Evolutionary conservation across 179 eudicot species (phyloP), one percentile per base, ranked within the genome.

Genomic region (Camellia oleifera): DNA sequence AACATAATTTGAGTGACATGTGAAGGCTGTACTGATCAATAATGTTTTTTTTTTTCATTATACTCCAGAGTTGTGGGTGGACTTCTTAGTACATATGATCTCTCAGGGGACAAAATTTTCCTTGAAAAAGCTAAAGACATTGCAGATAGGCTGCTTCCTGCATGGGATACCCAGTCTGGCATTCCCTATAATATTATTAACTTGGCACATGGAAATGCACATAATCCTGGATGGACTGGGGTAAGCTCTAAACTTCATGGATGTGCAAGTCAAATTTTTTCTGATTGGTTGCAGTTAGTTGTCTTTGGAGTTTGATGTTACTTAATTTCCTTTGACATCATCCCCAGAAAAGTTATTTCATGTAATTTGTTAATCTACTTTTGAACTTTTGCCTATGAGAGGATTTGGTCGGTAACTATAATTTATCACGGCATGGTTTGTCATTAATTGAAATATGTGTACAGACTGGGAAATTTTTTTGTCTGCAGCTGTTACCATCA

Each of bases 221-320:
- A 90, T 79, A 93, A 95, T 80, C 94, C 93, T 87, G 95, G 98
- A 79, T 97, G 99, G 99, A 91, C 99, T 50, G 95, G 98, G 91
- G 99, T 97, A 93, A 83, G 94, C 81, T 72, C 69, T 63, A 53
- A 23, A 74, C 42, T 72, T 57, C 0, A 9, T 60, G 44, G 67
- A 61, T 65, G 72, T 73, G 54, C 73, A 15, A 32, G 62, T 62
- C 7, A 5, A 20, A n/a, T 11, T 62, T 77, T 60, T 45, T 76
- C 53, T 44, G 13, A 18, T 62, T 76, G 12, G 10, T 63, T 45
- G 18, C 58, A 4, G 0, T 17, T 52, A 42, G 14, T 67, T 52
- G 40, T 57, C 7, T 26, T 53, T 66, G 63, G 52, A 69, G 40
- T n/a, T 68, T 7, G 15, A 40, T 9, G 12, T 52, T 65, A 14